Conservation (phyloP, 2,329 filamentous ascomycete genomes). For the Sclerotinia glacialis region DNA sequence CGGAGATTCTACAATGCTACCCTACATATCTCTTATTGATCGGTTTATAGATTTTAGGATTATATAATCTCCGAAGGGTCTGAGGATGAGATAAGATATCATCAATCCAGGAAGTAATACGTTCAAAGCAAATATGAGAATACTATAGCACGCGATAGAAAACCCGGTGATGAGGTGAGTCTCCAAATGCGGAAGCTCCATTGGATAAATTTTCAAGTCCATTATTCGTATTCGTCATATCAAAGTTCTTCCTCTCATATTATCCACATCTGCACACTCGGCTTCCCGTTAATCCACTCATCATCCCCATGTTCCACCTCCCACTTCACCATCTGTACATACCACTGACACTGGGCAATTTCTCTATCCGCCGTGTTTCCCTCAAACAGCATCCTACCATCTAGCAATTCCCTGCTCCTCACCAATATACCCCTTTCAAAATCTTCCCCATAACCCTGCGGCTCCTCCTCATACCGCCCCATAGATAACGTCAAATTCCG, state of each 20-base stretch:
- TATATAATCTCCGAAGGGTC: too few species aligned
- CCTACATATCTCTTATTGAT: too few species aligned
- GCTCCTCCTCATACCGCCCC: conserved; percentile 7
- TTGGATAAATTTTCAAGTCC: not conserved
- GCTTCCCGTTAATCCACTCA: conserved; percentile 5
- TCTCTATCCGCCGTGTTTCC: conserved; percentile 13
- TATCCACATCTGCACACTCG: conserved; percentile 25
- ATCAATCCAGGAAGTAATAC: not conserved
- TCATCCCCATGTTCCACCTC: conserved; percentile 20
- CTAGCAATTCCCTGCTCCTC: not conserved
- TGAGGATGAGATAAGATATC: not conserved
- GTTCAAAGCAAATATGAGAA: not conserved
- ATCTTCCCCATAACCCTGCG: not conserved
- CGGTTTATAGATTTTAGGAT: too few species aligned
- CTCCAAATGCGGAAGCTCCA: not conserved
- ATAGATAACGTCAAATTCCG: conserved; percentile 21
- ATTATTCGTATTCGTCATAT: not conserved
- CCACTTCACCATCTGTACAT: conserved; percentile 22
- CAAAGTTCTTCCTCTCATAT: not conserved
- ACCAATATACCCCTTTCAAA: not conserved
- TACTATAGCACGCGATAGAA: not conserved
- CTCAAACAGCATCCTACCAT: conserved; percentile 11
- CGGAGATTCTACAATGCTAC: too few species aligned
- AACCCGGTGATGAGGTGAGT: not conserved
- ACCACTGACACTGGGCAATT: conserved; percentile 19